Evolutionary conservation across 2,329 filamentous ascomycete species (phyloP), one percentile per base, ranked within the genome.

Genomic region (Stachybotrys echinatus): DNA sequence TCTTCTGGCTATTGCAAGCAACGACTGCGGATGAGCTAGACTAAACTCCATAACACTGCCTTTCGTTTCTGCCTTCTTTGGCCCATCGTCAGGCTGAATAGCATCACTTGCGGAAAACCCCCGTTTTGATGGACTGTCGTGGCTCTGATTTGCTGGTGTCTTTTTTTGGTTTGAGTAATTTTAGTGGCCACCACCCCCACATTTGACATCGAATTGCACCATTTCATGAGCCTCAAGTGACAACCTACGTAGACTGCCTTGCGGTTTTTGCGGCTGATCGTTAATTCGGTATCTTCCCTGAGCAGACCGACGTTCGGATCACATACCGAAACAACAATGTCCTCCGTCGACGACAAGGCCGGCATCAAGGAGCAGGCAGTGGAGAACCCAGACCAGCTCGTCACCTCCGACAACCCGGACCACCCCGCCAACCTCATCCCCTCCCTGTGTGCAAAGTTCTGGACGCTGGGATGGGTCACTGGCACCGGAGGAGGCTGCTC

Each of bases 361-460:
- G 45, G 47, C 42, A 54, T 51, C 31, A 43, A 50, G 44, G 14
- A 50, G 50, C 48, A 54, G 55, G 21, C 47, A 27, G 37, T 23
- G 27, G 49, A 46, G 48, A 48, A 59, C 44, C 52, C 56, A 31
- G 76, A 84, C 64, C 70, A 78, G 56, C 77, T 86, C 54, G 72
- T 87, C 65, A 70, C 70, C 38, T 87, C 84, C 12, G 64, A 72
- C 23, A 84, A 96, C 66, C 85, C 88, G 5, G 75, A 90, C 53
- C 94, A 99, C 71, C 94, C 94, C 20, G 92, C 94, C 58, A 99
- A 99, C 73, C 80, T 95, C 61, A 96, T 96, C 58, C 94, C 92
- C 55, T 86, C 88, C 45, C 81, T 99, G 45, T 99, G 94, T 74
- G 87, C 88, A 63, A 94, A 92, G 67, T 99, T 99, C 74, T 99